Percentiles rank a stretch among this genome's conserved stretches.
Conservation (phyloP, 352 stramenopile species). For the Saprolegnia diclina region DNA sequence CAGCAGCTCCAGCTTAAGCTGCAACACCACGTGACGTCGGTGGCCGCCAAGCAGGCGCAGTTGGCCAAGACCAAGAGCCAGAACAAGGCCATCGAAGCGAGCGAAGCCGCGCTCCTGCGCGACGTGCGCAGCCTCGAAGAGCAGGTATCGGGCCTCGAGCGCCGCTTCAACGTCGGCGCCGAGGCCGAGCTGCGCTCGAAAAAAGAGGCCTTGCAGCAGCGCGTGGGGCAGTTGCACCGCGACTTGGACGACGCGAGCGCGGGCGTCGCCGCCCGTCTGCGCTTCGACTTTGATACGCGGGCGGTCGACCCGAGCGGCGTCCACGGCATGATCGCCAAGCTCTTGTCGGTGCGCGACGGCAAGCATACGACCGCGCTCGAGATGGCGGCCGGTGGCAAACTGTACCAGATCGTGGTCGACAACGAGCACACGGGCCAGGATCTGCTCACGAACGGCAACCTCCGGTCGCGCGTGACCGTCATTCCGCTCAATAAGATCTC, state of each 20-base stretch:
- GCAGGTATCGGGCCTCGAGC: slow-evolving; percentile 52
- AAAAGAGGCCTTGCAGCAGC: slow-evolving; percentile 52
- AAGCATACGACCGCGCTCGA: slow-evolving; percentile 94
- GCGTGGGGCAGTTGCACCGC: slow-evolving; percentile 65
- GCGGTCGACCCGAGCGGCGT: slow-evolving; percentile 95
- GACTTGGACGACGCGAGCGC: slow-evolving; percentile 91
- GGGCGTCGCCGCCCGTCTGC: slow-evolving; percentile 91
- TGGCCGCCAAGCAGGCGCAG: slow-evolving; percentile 65
- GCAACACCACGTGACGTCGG: slow-evolving; percentile 86
- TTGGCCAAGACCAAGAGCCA: slow-evolving; percentile 68
- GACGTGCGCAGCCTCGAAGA: slow-evolving; percentile 60
- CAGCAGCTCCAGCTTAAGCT: slow-evolving; percentile 93
- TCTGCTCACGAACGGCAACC: slow-evolving; percentile 94
- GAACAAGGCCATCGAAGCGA: slow-evolving; percentile 63
- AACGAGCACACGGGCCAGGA: slow-evolving; percentile 97
- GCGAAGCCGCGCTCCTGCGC: slow-evolving; percentile 53
- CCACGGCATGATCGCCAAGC: slow-evolving; percentile 95
- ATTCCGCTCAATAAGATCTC: slow-evolving; percentile 98
- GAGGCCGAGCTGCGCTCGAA: slow-evolving; percentile 56
- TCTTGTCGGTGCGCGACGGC: slow-evolving; percentile 93
- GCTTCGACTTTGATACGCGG: slow-evolving; percentile 94
- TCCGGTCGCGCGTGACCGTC: slow-evolving; percentile 96
- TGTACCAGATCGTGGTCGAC: slow-evolving; percentile 99
- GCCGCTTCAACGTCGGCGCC: slow-evolving; percentile 70
- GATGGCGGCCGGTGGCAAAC: slow-evolving; percentile 95